These are phyloP conservation scores for Argentina anserina DNA, from an alignment of 306 rosid species.

Conservation along the genomic window DNA sequence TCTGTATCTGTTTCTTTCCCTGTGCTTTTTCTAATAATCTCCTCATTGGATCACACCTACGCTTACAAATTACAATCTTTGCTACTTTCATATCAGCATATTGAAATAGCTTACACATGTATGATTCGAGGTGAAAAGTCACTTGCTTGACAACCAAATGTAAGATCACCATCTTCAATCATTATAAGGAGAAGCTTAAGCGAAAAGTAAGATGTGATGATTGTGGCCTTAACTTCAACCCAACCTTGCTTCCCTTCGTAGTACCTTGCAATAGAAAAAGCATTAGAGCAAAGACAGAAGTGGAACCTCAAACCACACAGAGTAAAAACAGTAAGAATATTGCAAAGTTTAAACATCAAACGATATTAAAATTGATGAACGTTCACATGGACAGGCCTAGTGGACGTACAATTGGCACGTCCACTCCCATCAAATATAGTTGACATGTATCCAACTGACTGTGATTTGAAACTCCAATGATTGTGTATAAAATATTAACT, in stretches of 20 bases:
- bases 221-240: slow-evolving; percentile 43
- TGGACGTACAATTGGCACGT: neutral
- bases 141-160: slow-evolving; percentile 10
- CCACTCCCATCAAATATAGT: neutral
- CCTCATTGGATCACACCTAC: neutral
- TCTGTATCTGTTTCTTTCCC: neutral
- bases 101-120: slow-evolving; percentile 8
- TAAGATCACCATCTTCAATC: slow-evolving; percentile 5
- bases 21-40: neutral
- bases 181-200: slow-evolving; percentile 25
- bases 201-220: slow-evolving; percentile 19
- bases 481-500: neutral
- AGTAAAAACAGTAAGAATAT: neutral
- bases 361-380: neutral
- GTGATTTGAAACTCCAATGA: neutral
- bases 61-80: neutral
- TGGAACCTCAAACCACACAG: neutral
- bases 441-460: neutral
- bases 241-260: slow-evolving; percentile 89
- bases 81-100: slow-evolving; percentile 12
- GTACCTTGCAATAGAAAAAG: slow-evolving; percentile 47
- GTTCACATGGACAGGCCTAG: neutral
- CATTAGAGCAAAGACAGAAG: slow-evolving; percentile 3
- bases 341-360: neutral
- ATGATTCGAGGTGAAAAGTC: slow-evolving; percentile 10